A percentile compares a stretch with the other conserved stretches of the same genome.
Conservation (phyloP, 2,329 filamentous ascomycete genomes). For the Cladosporium sp. region DNA sequence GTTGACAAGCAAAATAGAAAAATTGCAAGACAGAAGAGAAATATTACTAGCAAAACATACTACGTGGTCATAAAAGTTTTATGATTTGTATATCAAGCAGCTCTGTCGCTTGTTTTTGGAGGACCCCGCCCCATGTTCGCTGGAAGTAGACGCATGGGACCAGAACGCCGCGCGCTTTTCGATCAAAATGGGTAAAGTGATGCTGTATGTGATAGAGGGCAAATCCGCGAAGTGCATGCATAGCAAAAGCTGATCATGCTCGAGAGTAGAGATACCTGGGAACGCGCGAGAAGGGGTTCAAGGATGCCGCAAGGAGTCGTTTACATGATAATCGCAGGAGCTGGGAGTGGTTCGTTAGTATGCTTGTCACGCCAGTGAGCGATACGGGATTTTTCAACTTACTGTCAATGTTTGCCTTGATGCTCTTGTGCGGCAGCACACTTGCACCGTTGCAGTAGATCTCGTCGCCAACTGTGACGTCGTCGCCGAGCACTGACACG, state of each 20-base stretch:
- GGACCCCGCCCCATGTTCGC: neutral
- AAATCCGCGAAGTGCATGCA: too few relatives aligned
- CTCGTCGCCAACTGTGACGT: slow-evolving; percentile 95
- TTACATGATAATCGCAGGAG: slow-evolving; percentile 18
- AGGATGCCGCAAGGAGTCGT: neutral
- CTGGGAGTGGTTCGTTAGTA: slow-evolving; percentile 4
- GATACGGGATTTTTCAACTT: slow-evolving; percentile 27
- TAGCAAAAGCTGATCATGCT: slow-evolving; percentile 3
- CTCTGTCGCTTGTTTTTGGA: neutral
- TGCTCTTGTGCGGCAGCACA: slow-evolving; percentile 94
- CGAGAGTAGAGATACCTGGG: slow-evolving; percentile 2
- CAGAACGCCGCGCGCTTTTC: slow-evolving; percentile 5
- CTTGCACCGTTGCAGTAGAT: slow-evolving; percentile 92
- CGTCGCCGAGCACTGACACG: slow-evolving; percentile 93
- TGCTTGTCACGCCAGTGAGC: neutral
- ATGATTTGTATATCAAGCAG: slow-evolving; percentile 7
- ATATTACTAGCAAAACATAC: too few relatives aligned
- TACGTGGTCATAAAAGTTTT: neutral
- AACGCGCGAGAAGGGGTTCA: neutral
- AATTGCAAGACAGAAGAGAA: too few relatives aligned
- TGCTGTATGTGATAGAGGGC: slow-evolving; percentile 6
- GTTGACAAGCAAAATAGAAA: too few relatives aligned
- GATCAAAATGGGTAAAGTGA: neutral
- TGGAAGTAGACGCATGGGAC: neutral
- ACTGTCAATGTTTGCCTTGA: slow-evolving; percentile 95